Conservation (phyloP, 768 basidiomycete species). For the Clitopilus passeckerianus region DNA sequence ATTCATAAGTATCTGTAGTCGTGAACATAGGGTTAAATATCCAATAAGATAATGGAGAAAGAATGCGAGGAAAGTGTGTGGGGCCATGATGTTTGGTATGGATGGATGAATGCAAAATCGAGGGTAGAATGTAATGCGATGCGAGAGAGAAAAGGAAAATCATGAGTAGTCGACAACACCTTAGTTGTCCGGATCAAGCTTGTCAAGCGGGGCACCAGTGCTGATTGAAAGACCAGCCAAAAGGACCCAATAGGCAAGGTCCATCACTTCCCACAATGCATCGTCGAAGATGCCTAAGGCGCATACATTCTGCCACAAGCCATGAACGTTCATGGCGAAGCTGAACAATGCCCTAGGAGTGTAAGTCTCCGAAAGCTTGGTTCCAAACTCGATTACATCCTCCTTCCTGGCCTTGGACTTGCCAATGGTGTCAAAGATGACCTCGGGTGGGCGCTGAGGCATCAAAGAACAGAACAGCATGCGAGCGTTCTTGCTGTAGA, state of each 20-base stretch:
- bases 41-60: neutral
- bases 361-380: constrained; percentile 38
- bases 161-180: neutral
- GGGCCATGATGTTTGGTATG: neutral
- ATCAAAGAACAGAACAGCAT: constrained; percentile 51
- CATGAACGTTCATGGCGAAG: constrained; percentile 67
- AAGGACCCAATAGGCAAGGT: constrained; percentile 77
- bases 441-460: constrained; percentile 36
- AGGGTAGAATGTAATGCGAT: neutral
- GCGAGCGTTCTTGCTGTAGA: constrained; percentile 71
- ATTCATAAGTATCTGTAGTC: too few relatives aligned
- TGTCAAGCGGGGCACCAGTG: constrained; percentile 20
- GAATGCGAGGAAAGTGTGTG: neutral
- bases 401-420: constrained; percentile 40
- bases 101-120: neutral
- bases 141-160: neutral
- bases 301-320: constrained; percentile 76
- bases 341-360: constrained; percentile 39
- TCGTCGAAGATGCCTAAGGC: constrained; percentile 69
- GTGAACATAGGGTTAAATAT: neutral
- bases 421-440: constrained; percentile 35
- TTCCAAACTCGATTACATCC: constrained; percentile 49
- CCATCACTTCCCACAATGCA: constrained; percentile 73
- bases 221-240: constrained; percentile 48
- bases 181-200: neutral